A percentile compares a stretch with the other conserved stretches of the same genome.
phyloP scores from a whole-genome alignment of 331 rosid genomes.

The Malus hybrid region DNA sequence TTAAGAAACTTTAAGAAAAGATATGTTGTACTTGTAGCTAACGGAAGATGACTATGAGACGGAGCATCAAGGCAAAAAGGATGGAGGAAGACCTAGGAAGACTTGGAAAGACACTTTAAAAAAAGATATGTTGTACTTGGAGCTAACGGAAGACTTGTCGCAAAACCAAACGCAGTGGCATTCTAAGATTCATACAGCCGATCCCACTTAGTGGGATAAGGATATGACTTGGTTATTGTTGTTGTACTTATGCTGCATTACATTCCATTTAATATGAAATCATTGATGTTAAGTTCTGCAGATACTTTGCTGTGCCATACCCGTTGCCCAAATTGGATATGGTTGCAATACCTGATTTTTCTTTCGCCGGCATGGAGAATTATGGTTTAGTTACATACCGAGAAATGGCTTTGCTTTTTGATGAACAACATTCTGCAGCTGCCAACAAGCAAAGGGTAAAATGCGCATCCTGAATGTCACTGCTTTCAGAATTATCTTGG shows the following conservation, averaged over 20 bases:
- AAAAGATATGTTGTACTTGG: no score
- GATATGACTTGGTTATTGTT: no score
- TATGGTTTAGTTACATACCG: constrained; percentile 53
- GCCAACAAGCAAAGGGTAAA: constrained; percentile 50
- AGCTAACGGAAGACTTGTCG: no score
- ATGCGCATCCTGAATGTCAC: neutral
- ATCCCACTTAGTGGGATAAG: no score
- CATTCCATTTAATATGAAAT: neutral
- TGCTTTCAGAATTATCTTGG: constrained; percentile 1
- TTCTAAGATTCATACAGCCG: no score
- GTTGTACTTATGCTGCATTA: constrained; percentile 12
- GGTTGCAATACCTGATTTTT: constrained; percentile 95
- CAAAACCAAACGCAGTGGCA: no score
- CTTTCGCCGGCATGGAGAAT: constrained; percentile 71
- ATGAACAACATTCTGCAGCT: constrained; percentile 46
- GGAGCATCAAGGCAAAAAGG: no score
- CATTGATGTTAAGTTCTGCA: constrained; percentile 23
- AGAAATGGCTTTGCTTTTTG: constrained; percentile 46
- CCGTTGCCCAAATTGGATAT: constrained; percentile 86
- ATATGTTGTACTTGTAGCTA: no score
- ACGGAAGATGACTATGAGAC: no score
- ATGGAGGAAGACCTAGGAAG: no score
- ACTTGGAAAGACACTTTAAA: no score
- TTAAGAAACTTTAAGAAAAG: no score
- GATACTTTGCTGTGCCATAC: constrained; percentile 83